These are phyloP conservation scores for Ascochyta rabiei DNA, from an alignment of 2,329 filamentous ascomycete genomes.

Conservation along the genomic window DNA sequence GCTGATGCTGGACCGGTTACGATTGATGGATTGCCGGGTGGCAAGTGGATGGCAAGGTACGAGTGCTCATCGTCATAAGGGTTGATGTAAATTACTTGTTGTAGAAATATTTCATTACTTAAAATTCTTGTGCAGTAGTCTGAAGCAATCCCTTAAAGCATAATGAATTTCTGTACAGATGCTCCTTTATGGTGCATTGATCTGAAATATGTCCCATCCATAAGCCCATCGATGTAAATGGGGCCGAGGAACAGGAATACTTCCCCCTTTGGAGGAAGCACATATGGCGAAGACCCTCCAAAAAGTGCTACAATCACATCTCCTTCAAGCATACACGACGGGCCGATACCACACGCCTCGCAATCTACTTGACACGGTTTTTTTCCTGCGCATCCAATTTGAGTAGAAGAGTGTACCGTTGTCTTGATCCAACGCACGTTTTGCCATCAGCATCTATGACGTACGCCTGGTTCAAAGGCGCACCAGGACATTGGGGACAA, in stretches of 20 bases:
- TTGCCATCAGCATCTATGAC: not conserved
- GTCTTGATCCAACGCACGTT: not conserved
- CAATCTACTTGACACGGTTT: not conserved
- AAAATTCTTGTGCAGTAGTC: too few species aligned
- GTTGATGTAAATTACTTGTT: not conserved
- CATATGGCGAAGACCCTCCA: not conserved
- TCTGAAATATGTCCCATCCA: not conserved
- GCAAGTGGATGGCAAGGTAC: conserved; percentile 27
- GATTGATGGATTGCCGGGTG: conserved; percentile 26
- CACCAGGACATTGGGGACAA: not conserved
- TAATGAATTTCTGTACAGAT: not conserved
- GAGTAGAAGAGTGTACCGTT: not conserved
- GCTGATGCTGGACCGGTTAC: conserved; percentile 16
- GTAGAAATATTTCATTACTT: not conserved
- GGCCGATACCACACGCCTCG: not conserved
- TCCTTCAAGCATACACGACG: not conserved
- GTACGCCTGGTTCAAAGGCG: not conserved
- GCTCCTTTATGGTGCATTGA: not conserved
- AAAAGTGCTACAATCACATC: not conserved
- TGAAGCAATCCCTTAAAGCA: not conserved
- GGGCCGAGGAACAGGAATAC: not conserved
- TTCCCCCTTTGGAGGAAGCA: not conserved
- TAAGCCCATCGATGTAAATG: not conserved
- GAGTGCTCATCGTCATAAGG: conserved; percentile 1
- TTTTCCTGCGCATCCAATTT: not conserved